Base-by-base conservation (phyloP, 2,329 filamentous ascomycete genomes). In the Escovopsis sp. region DNA sequence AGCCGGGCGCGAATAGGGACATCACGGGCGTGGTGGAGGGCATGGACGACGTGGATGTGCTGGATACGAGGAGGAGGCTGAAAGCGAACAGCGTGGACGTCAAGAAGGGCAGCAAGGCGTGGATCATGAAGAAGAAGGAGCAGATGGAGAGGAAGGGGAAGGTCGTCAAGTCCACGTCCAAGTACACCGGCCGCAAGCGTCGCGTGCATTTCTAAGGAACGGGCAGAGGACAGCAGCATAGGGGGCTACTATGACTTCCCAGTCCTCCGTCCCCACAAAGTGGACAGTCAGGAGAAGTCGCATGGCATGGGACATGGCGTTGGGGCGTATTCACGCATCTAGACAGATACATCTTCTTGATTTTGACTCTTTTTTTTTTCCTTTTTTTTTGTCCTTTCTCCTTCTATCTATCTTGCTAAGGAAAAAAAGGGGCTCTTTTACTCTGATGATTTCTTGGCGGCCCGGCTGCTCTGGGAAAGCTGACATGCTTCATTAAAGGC, bases 81-180 rank as follows among this genome's bases (percentile, higher is more conserved):
- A 62, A 57, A 43, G 45, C 39, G 5, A 63, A 62, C 44, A 68
- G 60, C 43, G 65, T 63, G 11, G 62, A 70, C 25, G 57, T 73
- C 35, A 78, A 80, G 55, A 94, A 94, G 65, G 87, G 82, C 12
- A 81, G 76, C 53, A 88, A 84, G 59, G 72, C 68, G 2, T 90
- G 82, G 82, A 90, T 90, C 41, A 53, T 85, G 54, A 74, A 75
- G 58, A 90, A 88, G 56, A 92, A 90, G 64, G 80, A 85, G 45
- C 85, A 94, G 62, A 90, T 94, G 81, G 82, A 92, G 58, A 70
- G 75, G 42, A 94, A 94, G 60, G 90, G 90, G 31, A 94, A 90
- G 65, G 71, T 96, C 19, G 88, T 96, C 47, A 96, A 96, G 66
- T 63, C 76, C 1, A 85, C 71, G 37, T 93, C 83, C 35, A 96